These are phyloP conservation scores for Gonapodya prolifera DNA, from an alignment of 192 early-diverging fungal species.

Conservation along the genomic window DNA sequence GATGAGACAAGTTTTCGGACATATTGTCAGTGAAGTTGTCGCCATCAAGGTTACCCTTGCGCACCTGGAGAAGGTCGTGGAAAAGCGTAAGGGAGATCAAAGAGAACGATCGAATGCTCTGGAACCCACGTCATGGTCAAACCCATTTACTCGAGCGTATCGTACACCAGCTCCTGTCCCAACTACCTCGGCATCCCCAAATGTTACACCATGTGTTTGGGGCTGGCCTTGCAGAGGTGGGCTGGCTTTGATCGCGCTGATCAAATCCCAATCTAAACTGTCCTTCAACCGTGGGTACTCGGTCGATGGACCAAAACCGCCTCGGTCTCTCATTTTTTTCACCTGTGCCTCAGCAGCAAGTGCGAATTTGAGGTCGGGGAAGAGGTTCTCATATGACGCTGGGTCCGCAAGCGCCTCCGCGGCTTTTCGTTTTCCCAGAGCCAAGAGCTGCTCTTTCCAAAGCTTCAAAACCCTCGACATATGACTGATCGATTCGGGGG, in stretches of 20 bases:
- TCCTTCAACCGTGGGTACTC: slow-evolving; percentile 49
- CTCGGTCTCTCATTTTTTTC: slow-evolving; percentile 13
- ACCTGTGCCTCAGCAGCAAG: slow-evolving; percentile 39
- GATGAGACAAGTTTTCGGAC: slow-evolving; percentile 48
- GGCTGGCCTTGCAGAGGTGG: slow-evolving; percentile 17
- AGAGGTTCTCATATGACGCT: slow-evolving; percentile 67
- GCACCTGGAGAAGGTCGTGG: not conserved
- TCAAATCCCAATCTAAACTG: slow-evolving; percentile 35
- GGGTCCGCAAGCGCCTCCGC: slow-evolving; percentile 86
- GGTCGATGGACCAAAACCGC: slow-evolving; percentile 21
- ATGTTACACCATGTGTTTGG: not conserved
- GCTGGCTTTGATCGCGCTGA: slow-evolving; percentile 29
- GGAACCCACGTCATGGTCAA: slow-evolving; percentile 13
- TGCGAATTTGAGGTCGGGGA: slow-evolving; percentile 62
- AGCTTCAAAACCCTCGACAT: slow-evolving; percentile 51
- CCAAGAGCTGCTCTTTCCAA: slow-evolving; percentile 67
- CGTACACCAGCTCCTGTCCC: slow-evolving; percentile 1
- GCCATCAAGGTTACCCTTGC: not conserved
- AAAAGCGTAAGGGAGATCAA: too few relatives aligned
- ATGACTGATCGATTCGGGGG: not conserved
- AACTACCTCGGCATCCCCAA: slow-evolving; percentile 7
- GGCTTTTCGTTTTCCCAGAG: slow-evolving; percentile 58
- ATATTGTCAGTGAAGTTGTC: slow-evolving; percentile 12
- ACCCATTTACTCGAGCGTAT: slow-evolving; percentile 9
- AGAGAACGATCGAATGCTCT: too few relatives aligned